Percentiles rank a stretch among this genome's conserved stretches.
Conservation (phyloP, 805 yeast genomes). For the Metschnikowia shivogae region DNA sequence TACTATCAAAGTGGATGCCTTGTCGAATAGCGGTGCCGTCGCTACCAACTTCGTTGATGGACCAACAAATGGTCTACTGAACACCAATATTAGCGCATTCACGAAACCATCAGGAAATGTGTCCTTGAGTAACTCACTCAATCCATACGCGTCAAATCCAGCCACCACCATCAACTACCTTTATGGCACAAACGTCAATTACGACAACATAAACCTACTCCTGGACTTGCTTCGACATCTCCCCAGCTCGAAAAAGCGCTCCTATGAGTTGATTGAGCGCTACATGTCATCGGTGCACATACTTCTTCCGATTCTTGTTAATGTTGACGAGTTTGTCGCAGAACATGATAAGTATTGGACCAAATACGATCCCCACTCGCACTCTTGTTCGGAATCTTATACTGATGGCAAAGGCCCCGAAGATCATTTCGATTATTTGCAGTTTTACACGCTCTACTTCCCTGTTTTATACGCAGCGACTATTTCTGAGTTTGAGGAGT, state of each 20-base stretch:
- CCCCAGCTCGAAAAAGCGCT: conserved; percentile 41
- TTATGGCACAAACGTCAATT: conserved; percentile 38
- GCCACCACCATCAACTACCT: conserved; percentile 31
- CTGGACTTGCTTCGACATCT: conserved; percentile 40
- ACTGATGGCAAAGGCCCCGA: conserved; percentile 12
- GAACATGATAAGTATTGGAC: conserved; percentile 52
- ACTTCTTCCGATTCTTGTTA: conserved; percentile 48
- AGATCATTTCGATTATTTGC: conserved; percentile 34
- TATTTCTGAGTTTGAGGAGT: conserved; percentile 56
- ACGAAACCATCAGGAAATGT: conserved; percentile 1
- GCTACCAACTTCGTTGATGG: conserved; percentile 19
- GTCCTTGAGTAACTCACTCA: conserved; percentile 20
- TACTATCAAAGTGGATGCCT: not conserved
- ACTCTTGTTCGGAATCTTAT: conserved; percentile 6
- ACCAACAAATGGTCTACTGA: conserved; percentile 7
- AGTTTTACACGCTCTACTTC: conserved; percentile 47
- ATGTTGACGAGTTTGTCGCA: conserved; percentile 39
- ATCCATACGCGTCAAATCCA: conserved; percentile 31
- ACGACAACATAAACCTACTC: conserved; percentile 31
- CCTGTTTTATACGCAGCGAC: conserved; percentile 57
- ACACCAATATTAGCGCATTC: not conserved
- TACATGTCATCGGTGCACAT: conserved; percentile 53
- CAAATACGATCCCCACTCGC: conserved; percentile 15
- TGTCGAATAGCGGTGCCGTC: not conserved
- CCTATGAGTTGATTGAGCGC: conserved; percentile 45